These are phyloP conservation scores for Sporothrix brasiliensis DNA, from an alignment of 2,329 filamentous ascomycete genomes.

Conservation along the genomic window DNA sequence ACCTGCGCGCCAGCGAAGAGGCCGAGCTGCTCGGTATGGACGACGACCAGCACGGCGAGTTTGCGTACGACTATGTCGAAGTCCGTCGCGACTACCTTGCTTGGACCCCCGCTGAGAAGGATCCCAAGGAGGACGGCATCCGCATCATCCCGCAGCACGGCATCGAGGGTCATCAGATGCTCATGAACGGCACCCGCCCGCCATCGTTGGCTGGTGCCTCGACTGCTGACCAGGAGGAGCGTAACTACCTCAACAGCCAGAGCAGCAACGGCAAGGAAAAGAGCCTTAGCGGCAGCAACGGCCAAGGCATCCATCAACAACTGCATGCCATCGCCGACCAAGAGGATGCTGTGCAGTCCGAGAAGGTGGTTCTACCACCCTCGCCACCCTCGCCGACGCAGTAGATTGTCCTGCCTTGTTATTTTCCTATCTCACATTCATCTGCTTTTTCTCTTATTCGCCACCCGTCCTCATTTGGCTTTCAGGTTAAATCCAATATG, in stretches of 20 bases:
- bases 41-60: conserved; percentile 87
- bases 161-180: conserved; percentile 69
- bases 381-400: neutral
- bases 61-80: conserved; percentile 89
- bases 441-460: neutral
- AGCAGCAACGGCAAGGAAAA: conserved; percentile 30
- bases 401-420: neutral
- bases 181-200: conserved; percentile 41
- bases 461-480: neutral
- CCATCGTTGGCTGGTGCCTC: conserved; percentile 24
- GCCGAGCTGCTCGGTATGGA: conserved; percentile 87
- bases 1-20: conserved; percentile 78
- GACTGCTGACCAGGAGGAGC: conserved; percentile 18
- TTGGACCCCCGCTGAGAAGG: conserved; percentile 75
- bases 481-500: neutral
- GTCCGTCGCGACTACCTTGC: conserved; percentile 85
- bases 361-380: too few species aligned
- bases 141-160: conserved; percentile 69
- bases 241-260: conserved; percentile 26
- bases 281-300: conserved; percentile 16
- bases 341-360: too few species aligned
- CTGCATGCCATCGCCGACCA: neutral
- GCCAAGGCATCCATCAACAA: neutral
- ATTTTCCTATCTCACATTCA: neutral
- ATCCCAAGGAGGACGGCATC: conserved; percentile 62